Evolutionary conservation across 768 basidiomycete species (phyloP).

Genomic region (Melanogaster broomeanus): DNA sequence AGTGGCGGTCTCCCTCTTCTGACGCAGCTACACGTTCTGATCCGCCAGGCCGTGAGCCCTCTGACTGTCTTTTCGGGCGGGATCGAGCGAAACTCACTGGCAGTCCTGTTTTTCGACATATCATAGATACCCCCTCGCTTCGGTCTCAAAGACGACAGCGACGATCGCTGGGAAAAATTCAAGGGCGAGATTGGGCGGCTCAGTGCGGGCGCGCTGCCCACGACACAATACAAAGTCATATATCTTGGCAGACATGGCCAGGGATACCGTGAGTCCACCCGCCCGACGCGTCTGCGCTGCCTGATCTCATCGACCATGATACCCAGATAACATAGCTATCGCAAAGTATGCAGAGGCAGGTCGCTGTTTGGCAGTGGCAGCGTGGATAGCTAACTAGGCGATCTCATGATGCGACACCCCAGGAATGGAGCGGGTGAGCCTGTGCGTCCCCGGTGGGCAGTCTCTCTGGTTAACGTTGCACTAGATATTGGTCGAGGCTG

Average conservation of each 20-base stretch:
- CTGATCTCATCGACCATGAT: slow-evolving; percentile 55
- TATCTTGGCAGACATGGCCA: slow-evolving; percentile 72
- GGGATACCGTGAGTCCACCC: slow-evolving; percentile 60
- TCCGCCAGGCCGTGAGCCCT: slow-evolving; percentile 15
- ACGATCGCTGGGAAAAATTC: slow-evolving; percentile 53
- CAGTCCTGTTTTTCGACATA: no score
- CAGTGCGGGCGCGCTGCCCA: slow-evolving; percentile 41
- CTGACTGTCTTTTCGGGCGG: background rate
- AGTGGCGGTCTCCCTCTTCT: background rate
- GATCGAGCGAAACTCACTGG: background rate
- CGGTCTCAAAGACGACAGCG: slow-evolving; percentile 55
- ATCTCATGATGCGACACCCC: background rate
- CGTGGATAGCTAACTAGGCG: background rate
- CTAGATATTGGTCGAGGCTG: slow-evolving; percentile 58
- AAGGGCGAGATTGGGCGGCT: slow-evolving; percentile 40
- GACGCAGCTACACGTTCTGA: background rate
- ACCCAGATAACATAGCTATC: slow-evolving; percentile 68
- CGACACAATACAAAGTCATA: slow-evolving; percentile 58
- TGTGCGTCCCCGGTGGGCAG: background rate
- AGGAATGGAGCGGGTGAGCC: slow-evolving; percentile 63
- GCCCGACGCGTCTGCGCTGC: background rate
- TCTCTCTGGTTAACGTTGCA: background rate
- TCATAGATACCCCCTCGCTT: slow-evolving; percentile 61
- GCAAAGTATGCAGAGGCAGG: slow-evolving; percentile 53
- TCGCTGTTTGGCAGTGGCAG: background rate